These are phyloP conservation scores for Candida sanyaensis DNA, from an alignment of 1,139 yeast genomes.

Conservation along the genomic window DNA sequence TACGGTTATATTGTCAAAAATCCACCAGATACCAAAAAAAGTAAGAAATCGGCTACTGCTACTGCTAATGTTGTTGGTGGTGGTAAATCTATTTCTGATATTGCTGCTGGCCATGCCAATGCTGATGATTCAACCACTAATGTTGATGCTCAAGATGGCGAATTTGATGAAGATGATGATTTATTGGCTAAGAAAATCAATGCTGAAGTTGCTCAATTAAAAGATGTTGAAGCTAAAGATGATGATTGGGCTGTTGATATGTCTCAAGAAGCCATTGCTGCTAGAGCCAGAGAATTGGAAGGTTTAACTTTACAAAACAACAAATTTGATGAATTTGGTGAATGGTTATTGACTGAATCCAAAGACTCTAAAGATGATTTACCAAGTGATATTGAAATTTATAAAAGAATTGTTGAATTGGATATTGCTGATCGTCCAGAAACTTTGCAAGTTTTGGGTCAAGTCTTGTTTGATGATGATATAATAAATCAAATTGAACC, in stretches of 20 bases:
- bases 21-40: slow-evolving; percentile 70
- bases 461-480: slow-evolving; percentile 79
- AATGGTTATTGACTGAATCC: slow-evolving; percentile 69
- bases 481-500: slow-evolving; percentile 71
- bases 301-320: slow-evolving; percentile 49
- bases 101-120: slow-evolving; percentile 71
- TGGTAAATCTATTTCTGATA: slow-evolving; percentile 76
- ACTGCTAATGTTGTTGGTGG: slow-evolving; percentile 91
- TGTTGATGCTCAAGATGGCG: slow-evolving; percentile 23
- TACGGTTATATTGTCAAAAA: slow-evolving; percentile 86
- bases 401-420: slow-evolving; percentile 82
- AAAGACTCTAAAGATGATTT: slow-evolving; percentile 57
- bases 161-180: slow-evolving; percentile 71
- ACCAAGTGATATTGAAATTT: slow-evolving; percentile 87
- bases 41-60: slow-evolving; percentile 82
- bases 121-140: slow-evolving; percentile 39
- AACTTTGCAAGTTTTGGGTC: slow-evolving; percentile 90
- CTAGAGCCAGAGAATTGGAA: slow-evolving; percentile 87
- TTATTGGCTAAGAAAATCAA: slow-evolving; percentile 77
- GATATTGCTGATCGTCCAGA: slow-evolving; percentile 73
- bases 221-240: slow-evolving; percentile 68
- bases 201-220: slow-evolving; percentile 78
- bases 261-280: slow-evolving; percentile 94
- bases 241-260: slow-evolving; percentile 99
- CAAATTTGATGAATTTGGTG: slow-evolving; percentile 77